These are phyloP conservation scores for Phytopythium oedochilum DNA, from an alignment of 352 stramenopile species.

Conservation along the genomic window DNA sequence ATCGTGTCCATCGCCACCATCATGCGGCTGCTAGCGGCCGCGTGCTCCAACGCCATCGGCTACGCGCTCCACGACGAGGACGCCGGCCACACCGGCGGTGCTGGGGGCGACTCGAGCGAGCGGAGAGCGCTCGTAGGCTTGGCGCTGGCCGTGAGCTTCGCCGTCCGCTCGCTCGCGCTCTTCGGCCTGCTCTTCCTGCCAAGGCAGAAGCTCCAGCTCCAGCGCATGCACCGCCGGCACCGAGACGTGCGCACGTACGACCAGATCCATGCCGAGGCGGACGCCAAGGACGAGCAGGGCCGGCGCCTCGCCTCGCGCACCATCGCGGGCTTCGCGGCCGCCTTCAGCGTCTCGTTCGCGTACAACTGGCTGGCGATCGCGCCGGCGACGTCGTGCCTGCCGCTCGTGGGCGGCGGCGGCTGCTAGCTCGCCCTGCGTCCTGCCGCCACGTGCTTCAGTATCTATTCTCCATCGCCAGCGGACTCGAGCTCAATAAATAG, in stretches of 20 bases:
- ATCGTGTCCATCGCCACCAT: constrained; percentile 50
- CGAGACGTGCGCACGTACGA: background rate
- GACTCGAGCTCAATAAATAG: too few relatives aligned
- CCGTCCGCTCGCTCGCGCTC: constrained; percentile 30
- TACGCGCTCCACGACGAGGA: constrained; percentile 32
- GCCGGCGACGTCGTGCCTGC: constrained; percentile 24
- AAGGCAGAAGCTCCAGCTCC: constrained; percentile 38
- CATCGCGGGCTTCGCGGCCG: constrained; percentile 23
- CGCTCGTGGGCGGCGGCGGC: constrained; percentile 27
- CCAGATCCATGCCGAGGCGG: background rate
- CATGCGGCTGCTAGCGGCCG: constrained; percentile 41
- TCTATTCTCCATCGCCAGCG: background rate
- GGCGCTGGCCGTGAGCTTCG: constrained; percentile 34
- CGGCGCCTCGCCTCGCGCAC: constrained; percentile 27
- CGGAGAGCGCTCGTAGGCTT: constrained; percentile 22
- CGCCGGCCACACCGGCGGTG: constrained; percentile 7
- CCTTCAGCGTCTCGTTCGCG: constrained; percentile 28
- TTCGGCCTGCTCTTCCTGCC: constrained; percentile 37
- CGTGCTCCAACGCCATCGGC: constrained; percentile 34
- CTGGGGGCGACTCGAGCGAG: constrained; percentile 6
- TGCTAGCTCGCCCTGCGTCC: constrained; percentile 15
- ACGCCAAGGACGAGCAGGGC: background rate
- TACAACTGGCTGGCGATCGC: constrained; percentile 33
- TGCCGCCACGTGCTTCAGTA: constrained; percentile 20
- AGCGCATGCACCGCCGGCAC: constrained; percentile 17